Evolutionary conservation across 2,329 filamentous ascomycete genomes (phyloP).

Genomic region (Sporothrix phasma): DNA sequence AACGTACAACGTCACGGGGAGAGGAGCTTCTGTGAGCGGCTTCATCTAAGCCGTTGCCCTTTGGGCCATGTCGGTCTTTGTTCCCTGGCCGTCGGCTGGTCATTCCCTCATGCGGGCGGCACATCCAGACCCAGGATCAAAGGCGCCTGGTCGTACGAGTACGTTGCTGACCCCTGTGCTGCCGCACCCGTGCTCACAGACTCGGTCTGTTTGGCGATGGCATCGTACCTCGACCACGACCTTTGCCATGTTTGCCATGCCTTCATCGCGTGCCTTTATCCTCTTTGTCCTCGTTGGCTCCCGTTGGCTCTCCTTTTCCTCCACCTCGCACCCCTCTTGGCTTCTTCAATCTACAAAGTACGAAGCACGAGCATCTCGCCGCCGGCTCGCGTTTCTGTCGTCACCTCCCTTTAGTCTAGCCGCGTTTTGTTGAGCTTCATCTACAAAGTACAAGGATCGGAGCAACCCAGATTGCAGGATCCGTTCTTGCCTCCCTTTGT

Average conservation of each 20-base stretch:
- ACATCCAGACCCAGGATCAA: no score
- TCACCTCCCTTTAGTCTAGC: neutral
- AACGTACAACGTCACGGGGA: neutral
- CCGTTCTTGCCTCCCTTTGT: neutral
- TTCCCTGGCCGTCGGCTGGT: neutral
- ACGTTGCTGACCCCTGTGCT: neutral
- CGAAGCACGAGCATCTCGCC: no score
- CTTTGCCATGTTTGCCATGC: neutral
- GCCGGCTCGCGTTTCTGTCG: neutral
- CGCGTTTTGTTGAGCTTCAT: neutral
- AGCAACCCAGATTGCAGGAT: no score
- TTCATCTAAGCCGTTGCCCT: neutral
- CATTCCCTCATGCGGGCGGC: neutral
- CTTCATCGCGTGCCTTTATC: neutral
- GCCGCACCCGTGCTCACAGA: constrained; percentile 4
- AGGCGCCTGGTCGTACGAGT: neutral
- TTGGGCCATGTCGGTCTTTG: neutral
- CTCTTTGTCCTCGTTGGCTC: no score
- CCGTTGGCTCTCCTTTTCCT: neutral
- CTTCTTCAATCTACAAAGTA: constrained; percentile 4
- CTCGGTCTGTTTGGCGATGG: no score
- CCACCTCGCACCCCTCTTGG: neutral
- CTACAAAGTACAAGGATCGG: no score
- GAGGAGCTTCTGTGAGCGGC: neutral
- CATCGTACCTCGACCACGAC: no score